Conservation (phyloP, 306 rosid genomes). For the Vicia faba region DNA sequence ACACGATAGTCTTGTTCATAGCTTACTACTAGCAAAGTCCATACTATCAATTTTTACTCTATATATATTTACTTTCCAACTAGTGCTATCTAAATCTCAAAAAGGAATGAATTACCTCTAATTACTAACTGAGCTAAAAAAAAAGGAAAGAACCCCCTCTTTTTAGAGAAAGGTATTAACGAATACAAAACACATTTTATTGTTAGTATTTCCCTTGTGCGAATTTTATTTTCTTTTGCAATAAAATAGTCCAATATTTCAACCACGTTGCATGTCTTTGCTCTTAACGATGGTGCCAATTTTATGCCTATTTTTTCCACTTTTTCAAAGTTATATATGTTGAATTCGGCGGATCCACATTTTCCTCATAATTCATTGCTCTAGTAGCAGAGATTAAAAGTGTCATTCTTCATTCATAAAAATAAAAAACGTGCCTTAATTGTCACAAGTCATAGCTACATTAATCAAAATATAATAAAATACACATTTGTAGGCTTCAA, state of each 20-base stretch:
- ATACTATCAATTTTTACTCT: too few species aligned
- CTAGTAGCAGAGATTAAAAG: not conserved
- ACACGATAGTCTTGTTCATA: too few species aligned
- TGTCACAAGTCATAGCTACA: not conserved
- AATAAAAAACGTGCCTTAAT: slow-evolving; percentile 8
- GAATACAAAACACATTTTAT: too few species aligned
- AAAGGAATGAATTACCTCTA: too few species aligned
- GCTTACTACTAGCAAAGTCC: too few species aligned
- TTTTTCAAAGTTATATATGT: not conserved
- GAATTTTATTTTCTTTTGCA: not conserved
- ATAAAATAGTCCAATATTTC: not conserved
- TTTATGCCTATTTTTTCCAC: not conserved
- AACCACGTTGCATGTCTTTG: slow-evolving; percentile 15
- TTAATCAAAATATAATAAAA: not conserved
- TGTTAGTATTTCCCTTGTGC: not conserved
- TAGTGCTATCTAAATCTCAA: too few species aligned
- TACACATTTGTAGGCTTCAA: not conserved
- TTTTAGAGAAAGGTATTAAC: too few species aligned
- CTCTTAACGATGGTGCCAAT: not conserved
- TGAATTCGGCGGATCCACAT: not conserved
- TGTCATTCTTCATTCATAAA: slow-evolving; percentile 16
- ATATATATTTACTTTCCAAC: too few species aligned
- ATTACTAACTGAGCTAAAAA: too few species aligned
- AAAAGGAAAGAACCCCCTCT: too few species aligned
- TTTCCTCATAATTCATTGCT: not conserved